Evolutionary conservation across 306 rosid species (phyloP).

Genomic region (Adenanthera pavonina): DNA sequence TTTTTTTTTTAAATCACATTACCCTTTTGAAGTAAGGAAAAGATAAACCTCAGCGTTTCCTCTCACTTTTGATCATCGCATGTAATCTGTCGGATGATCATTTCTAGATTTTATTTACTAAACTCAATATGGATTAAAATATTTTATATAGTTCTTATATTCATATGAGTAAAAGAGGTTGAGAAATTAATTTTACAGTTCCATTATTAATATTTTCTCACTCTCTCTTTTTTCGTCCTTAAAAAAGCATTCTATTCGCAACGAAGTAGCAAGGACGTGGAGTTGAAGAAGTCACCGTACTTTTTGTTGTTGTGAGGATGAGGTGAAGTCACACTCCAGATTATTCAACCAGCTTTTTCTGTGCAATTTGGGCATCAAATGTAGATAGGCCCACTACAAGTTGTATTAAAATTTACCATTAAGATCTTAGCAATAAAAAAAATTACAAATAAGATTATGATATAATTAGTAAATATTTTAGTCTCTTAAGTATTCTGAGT

Average conservation of each 20-base stretch:
- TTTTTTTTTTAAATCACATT: background rate
- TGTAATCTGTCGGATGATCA: slow-evolving; percentile 35
- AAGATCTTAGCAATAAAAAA: too few relatives aligned
- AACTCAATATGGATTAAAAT: slow-evolving; percentile 32
- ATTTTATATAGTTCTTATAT: background rate
- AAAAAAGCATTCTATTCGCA: background rate
- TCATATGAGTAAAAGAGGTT: background rate
- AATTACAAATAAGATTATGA: too few relatives aligned
- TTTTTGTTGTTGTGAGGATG: background rate
- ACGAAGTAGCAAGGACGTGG: background rate
- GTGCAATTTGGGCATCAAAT: too few relatives aligned
- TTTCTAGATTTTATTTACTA: slow-evolving; percentile 30
- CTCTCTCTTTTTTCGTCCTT: too few relatives aligned
- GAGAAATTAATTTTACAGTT: background rate
- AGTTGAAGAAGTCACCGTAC: background rate
- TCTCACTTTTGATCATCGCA: slow-evolving; percentile 42
- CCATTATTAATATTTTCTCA: background rate
- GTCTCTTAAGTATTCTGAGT: too few relatives aligned
- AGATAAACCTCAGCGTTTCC: slow-evolving; percentile 40
- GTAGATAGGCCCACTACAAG: too few relatives aligned
- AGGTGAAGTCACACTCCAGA: background rate
- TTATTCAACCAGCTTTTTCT: too few relatives aligned
- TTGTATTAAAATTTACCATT: too few relatives aligned
- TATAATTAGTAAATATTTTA: too few relatives aligned
- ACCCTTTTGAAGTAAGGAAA: slow-evolving; percentile 40